These are phyloP conservation scores for Phlyctochytrium planicorne DNA, from an alignment of 192 early-diverging fungal species.

Conservation along the genomic window DNA sequence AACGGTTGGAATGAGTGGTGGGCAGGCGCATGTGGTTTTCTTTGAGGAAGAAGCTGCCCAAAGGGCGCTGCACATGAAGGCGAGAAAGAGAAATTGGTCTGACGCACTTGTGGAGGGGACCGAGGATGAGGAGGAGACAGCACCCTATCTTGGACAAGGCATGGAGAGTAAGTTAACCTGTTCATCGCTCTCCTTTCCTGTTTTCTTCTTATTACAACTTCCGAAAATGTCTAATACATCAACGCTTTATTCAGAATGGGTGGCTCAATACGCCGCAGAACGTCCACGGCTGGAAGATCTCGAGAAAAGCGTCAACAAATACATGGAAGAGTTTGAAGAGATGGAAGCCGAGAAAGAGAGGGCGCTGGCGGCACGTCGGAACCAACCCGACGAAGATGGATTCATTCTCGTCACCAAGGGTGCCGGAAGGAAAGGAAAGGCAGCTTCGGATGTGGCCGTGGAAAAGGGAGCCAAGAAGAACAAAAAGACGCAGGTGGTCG, in stretches of 20 bases:
- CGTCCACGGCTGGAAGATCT: constrained; percentile 48
- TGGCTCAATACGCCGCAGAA: constrained; percentile 16
- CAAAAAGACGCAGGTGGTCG: constrained; percentile 77
- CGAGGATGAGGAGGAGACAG: constrained; percentile 14
- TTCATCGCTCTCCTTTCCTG: constrained; percentile 4
- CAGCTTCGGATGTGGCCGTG: constrained; percentile 39
- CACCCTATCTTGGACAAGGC: constrained; percentile 7
- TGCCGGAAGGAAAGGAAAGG: constrained; percentile 64
- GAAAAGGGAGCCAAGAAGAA: constrained; percentile 44
- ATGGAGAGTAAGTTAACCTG: constrained; percentile 19
- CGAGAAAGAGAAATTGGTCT: constrained; percentile 59
- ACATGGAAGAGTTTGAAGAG: constrained; percentile 72
- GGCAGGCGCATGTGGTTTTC: constrained; percentile 51
- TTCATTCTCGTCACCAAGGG: constrained; percentile 79
- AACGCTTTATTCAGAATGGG: constrained; percentile 15
- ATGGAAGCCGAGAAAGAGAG: constrained; percentile 62
- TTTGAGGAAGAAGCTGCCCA: constrained; percentile 62
- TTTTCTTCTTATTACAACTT: background rate
- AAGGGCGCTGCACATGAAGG: constrained; percentile 61
- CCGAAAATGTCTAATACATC: background rate
- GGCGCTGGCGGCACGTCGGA: constrained; percentile 62
- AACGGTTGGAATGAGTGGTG: constrained; percentile 6
- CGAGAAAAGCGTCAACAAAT: constrained; percentile 64
- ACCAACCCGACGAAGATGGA: constrained; percentile 89
- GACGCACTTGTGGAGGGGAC: constrained; percentile 40